phyloP scores from a whole-genome alignment of 371 early-diverging fungal genomes.

The Furculomyces boomerangus region DNA sequence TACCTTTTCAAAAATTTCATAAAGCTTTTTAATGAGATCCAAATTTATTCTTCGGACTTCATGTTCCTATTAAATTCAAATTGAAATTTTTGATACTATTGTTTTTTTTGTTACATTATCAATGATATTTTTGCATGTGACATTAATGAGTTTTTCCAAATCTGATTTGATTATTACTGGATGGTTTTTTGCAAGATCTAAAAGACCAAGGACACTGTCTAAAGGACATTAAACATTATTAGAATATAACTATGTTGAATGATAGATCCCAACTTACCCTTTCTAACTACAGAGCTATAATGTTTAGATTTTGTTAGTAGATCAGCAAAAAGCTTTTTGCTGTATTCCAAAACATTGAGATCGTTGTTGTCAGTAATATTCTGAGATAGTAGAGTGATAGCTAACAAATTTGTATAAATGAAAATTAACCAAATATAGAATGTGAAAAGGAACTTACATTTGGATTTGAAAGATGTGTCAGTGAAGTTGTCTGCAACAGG shows the following conservation, averaged over 20 bases:
- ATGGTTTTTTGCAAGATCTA: conserved; percentile 41
- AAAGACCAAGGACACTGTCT: conserved; percentile 53
- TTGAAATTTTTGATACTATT: background rate
- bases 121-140: conserved; percentile 15
- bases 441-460: conserved; percentile 27
- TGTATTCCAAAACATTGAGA: conserved; percentile 34
- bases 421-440: background rate
- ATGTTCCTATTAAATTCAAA: background rate
- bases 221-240: background rate
- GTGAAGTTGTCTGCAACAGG: conserved; percentile 56
- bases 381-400: conserved; percentile 56
- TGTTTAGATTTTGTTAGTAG: conserved; percentile 54
- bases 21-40: background rate
- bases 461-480: conserved; percentile 68
- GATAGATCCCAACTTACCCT: conserved; percentile 25
- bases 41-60: background rate
- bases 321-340: conserved; percentile 54
- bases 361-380: conserved; percentile 56
- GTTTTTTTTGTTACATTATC: conserved; percentile 9
- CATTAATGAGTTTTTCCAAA: conserved; percentile 42
- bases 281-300: conserved; percentile 52
- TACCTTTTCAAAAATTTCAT: background rate
- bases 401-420: conserved; percentile 17
- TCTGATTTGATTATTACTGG: conserved; percentile 33
- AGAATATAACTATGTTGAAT: too few relatives aligned